Conservation (phyloP, 1,284 basidiomycete species). For the Inonotus obliquus region DNA sequence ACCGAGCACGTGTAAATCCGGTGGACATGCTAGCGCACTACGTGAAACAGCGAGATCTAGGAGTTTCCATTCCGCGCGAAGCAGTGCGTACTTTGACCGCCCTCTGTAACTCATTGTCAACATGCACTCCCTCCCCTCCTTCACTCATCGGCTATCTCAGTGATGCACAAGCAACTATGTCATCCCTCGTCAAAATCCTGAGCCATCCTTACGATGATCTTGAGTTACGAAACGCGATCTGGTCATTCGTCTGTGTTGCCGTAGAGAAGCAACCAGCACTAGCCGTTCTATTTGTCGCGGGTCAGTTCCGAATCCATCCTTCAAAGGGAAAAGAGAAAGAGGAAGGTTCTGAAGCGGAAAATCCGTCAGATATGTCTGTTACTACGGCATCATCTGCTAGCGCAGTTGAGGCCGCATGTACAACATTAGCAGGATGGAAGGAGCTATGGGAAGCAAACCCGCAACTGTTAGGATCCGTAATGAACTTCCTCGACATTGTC, state of each 20-base stretch:
- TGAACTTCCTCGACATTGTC: constrained; percentile 77
- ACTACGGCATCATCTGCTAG: constrained; percentile 36
- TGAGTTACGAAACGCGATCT: constrained; percentile 66
- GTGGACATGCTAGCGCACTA: constrained; percentile 67
- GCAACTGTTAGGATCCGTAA: constrained; percentile 66
- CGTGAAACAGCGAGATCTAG: constrained; percentile 58
- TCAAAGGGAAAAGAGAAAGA: constrained; percentile 36
- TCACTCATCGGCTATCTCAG: constrained; percentile 71
- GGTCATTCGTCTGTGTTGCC: constrained; percentile 80
- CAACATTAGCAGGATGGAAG: constrained; percentile 65
- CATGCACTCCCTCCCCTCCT: constrained; percentile 51
- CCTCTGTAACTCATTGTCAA: constrained; percentile 61
- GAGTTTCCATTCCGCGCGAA: constrained; percentile 52
- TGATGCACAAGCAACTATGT: constrained; percentile 63
- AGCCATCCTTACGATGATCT: constrained; percentile 70
- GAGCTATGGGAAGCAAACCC: constrained; percentile 74
- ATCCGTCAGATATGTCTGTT: constrained; percentile 24
- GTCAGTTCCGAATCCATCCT: constrained; percentile 51
- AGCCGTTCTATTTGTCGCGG: constrained; percentile 77
- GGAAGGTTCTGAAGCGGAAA: constrained; percentile 25
- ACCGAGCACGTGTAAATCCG: constrained; percentile 51
- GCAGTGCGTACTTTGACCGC: constrained; percentile 63
- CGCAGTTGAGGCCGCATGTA: constrained; percentile 60
- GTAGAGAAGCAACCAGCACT: constrained; percentile 87
- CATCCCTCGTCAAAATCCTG: constrained; percentile 57